Evolutionary conservation across 768 basidiomycete genomes (phyloP).

Genomic region (Tulasnella sp.): DNA sequence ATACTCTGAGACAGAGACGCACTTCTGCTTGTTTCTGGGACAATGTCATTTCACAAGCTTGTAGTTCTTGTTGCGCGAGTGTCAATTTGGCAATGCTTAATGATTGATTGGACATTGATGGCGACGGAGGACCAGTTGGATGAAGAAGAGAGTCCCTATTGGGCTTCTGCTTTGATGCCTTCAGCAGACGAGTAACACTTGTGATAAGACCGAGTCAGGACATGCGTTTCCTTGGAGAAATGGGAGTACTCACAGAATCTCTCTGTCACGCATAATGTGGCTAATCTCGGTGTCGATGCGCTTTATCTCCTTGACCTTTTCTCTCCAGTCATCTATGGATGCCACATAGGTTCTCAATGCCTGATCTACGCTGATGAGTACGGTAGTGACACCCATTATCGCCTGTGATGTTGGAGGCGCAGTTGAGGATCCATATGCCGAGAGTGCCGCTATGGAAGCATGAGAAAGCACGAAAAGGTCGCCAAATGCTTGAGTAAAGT

Average conservation of each 20-base stretch:
- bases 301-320: slow-evolving; percentile 46
- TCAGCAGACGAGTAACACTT: slow-evolving; percentile 68
- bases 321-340: slow-evolving; percentile 53
- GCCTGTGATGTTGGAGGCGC: slow-evolving; percentile 41
- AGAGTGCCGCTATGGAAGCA: slow-evolving; percentile 48
- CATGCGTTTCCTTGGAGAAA: background rate
- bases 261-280: slow-evolving; percentile 57
- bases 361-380: slow-evolving; percentile 52
- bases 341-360: slow-evolving; percentile 48
- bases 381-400: slow-evolving; percentile 39
- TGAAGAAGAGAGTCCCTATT: slow-evolving; percentile 30
- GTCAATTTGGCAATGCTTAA: slow-evolving; percentile 13
- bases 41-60: slow-evolving; percentile 68
- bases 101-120: background rate
- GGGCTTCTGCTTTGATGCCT: slow-evolving; percentile 49
- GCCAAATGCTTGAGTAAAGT: slow-evolving; percentile 49
- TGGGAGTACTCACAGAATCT: slow-evolving; percentile 55
- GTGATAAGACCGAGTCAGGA: background rate
- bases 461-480: slow-evolving; percentile 46
- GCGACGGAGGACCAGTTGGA: no score
- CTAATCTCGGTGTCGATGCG: slow-evolving; percentile 59
- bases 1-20: background rate
- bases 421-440: slow-evolving; percentile 60
- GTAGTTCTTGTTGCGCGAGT: slow-evolving; percentile 59
- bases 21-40: slow-evolving; percentile 50